phyloP scores from a whole-genome alignment of 345 rosid genomes.

The Boechera stricta region DNA sequence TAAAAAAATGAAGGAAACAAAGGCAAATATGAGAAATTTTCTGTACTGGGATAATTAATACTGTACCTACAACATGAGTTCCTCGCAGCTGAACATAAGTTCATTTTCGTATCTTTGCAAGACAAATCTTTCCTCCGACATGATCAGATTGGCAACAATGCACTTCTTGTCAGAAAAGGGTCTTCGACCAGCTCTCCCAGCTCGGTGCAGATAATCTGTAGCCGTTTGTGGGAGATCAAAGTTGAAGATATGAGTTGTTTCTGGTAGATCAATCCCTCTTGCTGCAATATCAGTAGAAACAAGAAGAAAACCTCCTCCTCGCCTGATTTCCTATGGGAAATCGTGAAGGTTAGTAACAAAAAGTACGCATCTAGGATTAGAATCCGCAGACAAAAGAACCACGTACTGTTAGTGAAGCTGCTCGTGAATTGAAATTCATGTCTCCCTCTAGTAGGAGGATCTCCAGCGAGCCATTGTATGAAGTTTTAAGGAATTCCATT shows the following conservation, averaged over 20 bases:
- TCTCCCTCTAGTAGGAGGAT: conserved; percentile 75
- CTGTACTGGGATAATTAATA: conserved; percentile 28
- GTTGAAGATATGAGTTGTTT: conserved; percentile 91
- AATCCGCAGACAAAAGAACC: conserved; percentile 7
- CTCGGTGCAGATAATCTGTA: conserved; percentile 83
- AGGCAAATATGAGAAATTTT: conserved; percentile 17
- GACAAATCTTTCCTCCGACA: conserved; percentile 79
- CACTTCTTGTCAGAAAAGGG: conserved; percentile 86
- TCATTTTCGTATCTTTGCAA: conserved; percentile 89
- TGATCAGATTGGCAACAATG: conserved; percentile 68
- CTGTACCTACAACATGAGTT: conserved; percentile 46
- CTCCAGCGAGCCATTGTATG: conserved; percentile 58
- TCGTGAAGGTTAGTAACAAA: conserved; percentile 22
- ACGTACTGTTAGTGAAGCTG: conserved; percentile 81
- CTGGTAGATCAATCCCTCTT: conserved; percentile 88
- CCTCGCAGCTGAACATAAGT: conserved; percentile 75
- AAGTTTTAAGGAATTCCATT: conserved; percentile 64
- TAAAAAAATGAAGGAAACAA: conserved; percentile 10
- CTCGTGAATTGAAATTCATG: conserved; percentile 86
- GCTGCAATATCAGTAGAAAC: conserved; percentile 95
- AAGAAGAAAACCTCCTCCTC: conserved; percentile 81
- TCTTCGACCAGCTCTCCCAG: conserved; percentile 93
- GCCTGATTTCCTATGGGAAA: conserved; percentile 65
- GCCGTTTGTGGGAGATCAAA: conserved; percentile 85
- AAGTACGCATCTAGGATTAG: conserved; percentile 1